phyloP scores from a whole-genome alignment of 140 eudicot genomes.

The Oenanthe javanica region DNA sequence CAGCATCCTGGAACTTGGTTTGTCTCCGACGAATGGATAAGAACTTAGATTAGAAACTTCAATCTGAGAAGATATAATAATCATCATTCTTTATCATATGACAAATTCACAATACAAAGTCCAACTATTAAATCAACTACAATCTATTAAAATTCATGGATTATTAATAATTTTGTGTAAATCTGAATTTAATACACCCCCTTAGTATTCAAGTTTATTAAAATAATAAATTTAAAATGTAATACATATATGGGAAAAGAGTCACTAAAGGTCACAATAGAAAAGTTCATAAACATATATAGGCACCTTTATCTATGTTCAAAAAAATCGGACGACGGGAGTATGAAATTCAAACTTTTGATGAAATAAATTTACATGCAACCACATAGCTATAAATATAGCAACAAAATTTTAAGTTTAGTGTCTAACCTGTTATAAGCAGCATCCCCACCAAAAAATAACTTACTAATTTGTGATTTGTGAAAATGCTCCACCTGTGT shows the following conservation, averaged over 20 bases:
- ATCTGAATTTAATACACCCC: no score
- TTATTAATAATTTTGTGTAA: no score
- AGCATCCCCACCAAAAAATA: neutral
- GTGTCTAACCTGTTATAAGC: neutral
- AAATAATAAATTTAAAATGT: no score
- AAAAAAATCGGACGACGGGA: neutral
- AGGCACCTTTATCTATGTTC: neutral
- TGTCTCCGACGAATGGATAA: conserved; percentile 53
- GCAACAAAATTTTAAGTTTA: neutral
- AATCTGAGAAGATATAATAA: conserved; percentile 33
- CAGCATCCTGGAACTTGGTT: conserved; percentile 64
- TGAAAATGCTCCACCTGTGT: neutral
- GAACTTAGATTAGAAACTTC: conserved; percentile 75
- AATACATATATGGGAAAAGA: no score
- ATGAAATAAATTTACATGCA: neutral
- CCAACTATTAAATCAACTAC: neutral
- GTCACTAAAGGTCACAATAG: no score
- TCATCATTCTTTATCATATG: neutral
- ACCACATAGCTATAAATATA: neutral
- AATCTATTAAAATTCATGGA: no score
- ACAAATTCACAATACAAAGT: neutral
- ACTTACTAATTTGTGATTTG: neutral
- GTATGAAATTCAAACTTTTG: neutral
- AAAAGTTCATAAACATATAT: no score
- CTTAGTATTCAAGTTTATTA: neutral